Evolutionary conservation across 768 basidiomycete genomes (phyloP), one percentile per base, ranked within the genome.

Genomic region (Phanerochaete carnosa): DNA sequence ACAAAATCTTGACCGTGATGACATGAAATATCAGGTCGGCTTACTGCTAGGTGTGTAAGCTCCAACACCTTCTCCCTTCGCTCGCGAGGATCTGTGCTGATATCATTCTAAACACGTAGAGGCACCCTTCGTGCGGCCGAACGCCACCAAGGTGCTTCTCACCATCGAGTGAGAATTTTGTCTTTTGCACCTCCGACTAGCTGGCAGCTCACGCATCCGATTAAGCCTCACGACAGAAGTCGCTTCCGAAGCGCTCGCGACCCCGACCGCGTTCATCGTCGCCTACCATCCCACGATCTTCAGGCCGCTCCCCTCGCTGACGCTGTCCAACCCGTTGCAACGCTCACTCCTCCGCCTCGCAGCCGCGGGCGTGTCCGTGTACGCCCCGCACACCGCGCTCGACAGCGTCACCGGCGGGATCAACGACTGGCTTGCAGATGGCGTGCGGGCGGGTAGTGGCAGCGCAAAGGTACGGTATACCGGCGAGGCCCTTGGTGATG

Each of bases 281-380:
- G 78, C 90, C 25, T 95, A 95, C 76, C 94, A 95, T 72, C 90
- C 94, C 4, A 82, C 91, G 2, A 89, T 95, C 65, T 95, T 94
- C 80, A 81, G 77, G 47, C 86, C 85, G 9, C 75, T 95, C 52
- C 76, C 87, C 45, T 86, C 92, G 28, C 63, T 98, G 62, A 95
- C 91, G 0, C 81, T 95, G 58, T 71, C 83, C 43, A 88, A 88
- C 63, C 84, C 94, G 0, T 77, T 98, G 9, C 94, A 96, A 74
- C 72, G 83, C 1, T 90, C 89, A 3, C 80, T 98, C 25, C 82
- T 98, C 5, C 81, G 78, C 58, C 92, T 95, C 62, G 87, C 88
- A 0, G 88, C 92, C 0, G 80, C 84, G 13, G 95, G 95, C 0
- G 88, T 98, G 58, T 90, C 89, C 1, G 82, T 98, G 4, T 96